Evolutionary conservation across 139 green algal genomes (phyloP), one percentile per base, ranked within the genome.

Genomic region (Chlamydomonas schloesseri): DNA sequence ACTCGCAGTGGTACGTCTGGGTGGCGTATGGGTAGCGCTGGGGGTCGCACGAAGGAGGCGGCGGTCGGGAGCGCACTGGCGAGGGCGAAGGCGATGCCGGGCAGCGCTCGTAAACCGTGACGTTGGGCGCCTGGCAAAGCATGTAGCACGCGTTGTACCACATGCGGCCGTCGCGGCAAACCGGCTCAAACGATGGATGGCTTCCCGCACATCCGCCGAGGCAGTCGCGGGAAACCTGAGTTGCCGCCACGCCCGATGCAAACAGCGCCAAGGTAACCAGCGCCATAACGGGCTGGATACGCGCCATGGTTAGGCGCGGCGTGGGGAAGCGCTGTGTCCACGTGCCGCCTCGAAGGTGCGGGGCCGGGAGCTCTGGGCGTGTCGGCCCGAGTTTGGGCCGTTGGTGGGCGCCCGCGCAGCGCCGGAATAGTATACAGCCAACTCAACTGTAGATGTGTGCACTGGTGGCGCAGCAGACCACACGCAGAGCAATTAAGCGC

Each of bases 91-190:
- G 78, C 29, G 78, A 64, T 13, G 42, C 42, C 1, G 78, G 78
- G 62, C 78, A 84, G 0, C 33, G 8, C 9, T 65, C 42, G 21
- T 62, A 72, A 29, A 34, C 5, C 17, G 64, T 75, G 42, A 3
- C 21, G 78, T 84, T 67, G 11, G 75, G 75, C 10, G 37, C 47
- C n/a, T 75, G 46, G 64, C 78, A 84, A 3, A 33, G 10, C 64
- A 84, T 67, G 78, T 75, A 75, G 47, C 78, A 84, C 2, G 78
- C 37, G 78, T 84, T 84, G 65, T 75, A 84, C 64, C 64, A 84
- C 78, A 75, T 74, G n/a, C 33, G 42, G 31, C 78, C 42, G 64
- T 84, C 47, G 42, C 46, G 57, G 65, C 78, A 74, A 0, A 75
- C 78, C 64, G 78, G 78, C 64, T 71, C 29, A 62, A n/a, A 28